Evolutionary conservation across 148 eudicot genomes (phyloP).

Genomic region (Chenopodium suecicum): DNA sequence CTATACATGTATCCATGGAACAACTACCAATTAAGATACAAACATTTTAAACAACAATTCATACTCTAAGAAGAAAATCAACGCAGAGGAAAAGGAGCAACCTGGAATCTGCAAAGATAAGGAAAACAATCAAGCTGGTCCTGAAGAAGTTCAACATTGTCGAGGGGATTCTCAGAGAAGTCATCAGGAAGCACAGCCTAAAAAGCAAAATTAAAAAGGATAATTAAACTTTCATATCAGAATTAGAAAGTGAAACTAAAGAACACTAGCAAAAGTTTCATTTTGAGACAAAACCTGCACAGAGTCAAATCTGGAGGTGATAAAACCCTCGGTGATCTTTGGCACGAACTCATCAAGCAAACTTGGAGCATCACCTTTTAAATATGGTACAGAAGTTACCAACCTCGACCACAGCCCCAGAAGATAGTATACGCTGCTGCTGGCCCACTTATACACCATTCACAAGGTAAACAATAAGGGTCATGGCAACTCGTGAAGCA

Average conservation of each 20-base stretch:
- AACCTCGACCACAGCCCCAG: constrained; percentile 87
- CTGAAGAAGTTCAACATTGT: constrained; percentile 87
- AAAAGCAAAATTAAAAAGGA: constrained; percentile 2
- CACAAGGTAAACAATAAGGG: constrained; percentile 13
- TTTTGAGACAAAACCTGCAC: constrained; percentile 51
- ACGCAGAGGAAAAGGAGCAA: constrained; percentile 24
- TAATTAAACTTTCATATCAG: neutral
- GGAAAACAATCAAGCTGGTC: constrained; percentile 88
- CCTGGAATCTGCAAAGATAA: constrained; percentile 84
- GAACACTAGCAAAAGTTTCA: constrained; percentile 4
- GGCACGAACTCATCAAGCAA: constrained; percentile 85
- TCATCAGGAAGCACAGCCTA: constrained; percentile 72
- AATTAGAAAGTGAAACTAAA: neutral
- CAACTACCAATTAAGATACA: neutral
- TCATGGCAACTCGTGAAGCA: neutral
- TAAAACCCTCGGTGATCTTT: constrained; percentile 80
- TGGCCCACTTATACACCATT: constrained; percentile 63
- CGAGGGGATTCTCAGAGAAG: constrained; percentile 80
- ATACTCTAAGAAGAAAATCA: neutral
- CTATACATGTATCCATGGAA: neutral
- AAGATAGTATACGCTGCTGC: constrained; percentile 92
- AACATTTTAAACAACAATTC: neutral
- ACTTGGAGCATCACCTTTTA: constrained; percentile 81
- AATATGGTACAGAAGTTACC: constrained; percentile 82
- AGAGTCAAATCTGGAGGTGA: constrained; percentile 85